Percentiles rank a stretch among this genome's conserved stretches.
phyloP scores from a whole-genome alignment of 805 yeast species.

The Yamadazyma takamatsuzukensis region DNA sequence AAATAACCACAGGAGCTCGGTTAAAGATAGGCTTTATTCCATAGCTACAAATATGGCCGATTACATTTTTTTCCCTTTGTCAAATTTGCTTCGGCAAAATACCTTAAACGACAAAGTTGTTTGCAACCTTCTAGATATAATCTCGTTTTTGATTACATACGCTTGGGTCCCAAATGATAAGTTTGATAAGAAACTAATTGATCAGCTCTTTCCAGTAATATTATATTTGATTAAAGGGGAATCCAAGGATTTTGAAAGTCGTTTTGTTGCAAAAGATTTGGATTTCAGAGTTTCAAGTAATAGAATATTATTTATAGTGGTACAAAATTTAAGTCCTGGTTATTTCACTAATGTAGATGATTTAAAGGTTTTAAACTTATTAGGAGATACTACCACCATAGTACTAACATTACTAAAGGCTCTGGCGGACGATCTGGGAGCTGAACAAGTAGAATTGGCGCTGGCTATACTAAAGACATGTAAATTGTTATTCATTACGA shows the following conservation, averaged over 20 bases:
- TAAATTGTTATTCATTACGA: constrained; percentile 1
- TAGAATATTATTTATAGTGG: constrained; percentile 1
- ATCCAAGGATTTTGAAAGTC: neutral
- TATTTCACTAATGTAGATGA: constrained; percentile 7
- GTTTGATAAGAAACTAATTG: constrained; percentile 21
- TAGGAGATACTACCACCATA: constrained; percentile 27
- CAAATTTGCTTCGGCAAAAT: constrained; percentile 28
- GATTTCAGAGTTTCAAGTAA: constrained; percentile 1
- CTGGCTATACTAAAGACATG: constrained; percentile 13
- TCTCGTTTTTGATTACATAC: constrained; percentile 24
- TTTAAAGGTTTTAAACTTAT: constrained; percentile 18
- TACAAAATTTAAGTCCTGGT: constrained; percentile 1
- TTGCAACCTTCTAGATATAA: constrained; percentile 21
- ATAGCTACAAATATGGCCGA: constrained; percentile 34
- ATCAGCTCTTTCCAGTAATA: constrained; percentile 34
- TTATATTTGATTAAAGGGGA: constrained; percentile 9
- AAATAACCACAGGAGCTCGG: constrained; percentile 11
- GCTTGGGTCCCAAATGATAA: constrained; percentile 26
- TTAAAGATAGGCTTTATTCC: constrained; percentile 12
- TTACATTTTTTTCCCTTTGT: constrained; percentile 38
- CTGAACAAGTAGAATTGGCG: constrained; percentile 15
- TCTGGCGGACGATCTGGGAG: constrained; percentile 6
- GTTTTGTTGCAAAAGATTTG: neutral
- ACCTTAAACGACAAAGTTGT: constrained; percentile 17
- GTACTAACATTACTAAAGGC: constrained; percentile 17